phyloP scores from a whole-genome alignment of 352 stramenopile species.

The Thraustotheca clavata region DNA sequence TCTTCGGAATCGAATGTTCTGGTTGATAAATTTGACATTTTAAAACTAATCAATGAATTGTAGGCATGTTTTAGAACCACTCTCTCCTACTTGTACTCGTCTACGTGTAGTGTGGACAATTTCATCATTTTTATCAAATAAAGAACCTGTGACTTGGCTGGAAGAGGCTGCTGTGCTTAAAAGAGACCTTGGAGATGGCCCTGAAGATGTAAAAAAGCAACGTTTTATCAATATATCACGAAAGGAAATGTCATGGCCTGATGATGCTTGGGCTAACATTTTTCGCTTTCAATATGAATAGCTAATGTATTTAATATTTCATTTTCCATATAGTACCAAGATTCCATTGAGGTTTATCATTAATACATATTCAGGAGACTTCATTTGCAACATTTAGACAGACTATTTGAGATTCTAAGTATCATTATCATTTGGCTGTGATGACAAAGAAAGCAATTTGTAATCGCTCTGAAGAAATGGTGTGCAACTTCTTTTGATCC shows the following conservation, averaged over 20 bases:
- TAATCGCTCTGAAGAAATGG: too few species aligned
- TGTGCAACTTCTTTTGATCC: too few species aligned
- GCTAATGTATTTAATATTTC: too few species aligned
- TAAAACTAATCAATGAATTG: not conserved
- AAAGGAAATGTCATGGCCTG: not conserved
- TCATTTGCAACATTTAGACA: too few species aligned
- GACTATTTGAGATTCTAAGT: too few species aligned
- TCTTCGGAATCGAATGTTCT: constrained; percentile 4
- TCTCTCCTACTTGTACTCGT: not conserved
- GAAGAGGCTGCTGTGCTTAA: constrained; percentile 1
- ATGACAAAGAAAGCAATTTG: too few species aligned
- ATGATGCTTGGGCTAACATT: not conserved
- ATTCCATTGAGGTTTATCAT: too few species aligned
- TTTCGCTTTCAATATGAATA: not conserved
- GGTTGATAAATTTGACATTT: not conserved
- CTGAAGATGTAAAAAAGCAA: not conserved
- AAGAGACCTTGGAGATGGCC: not conserved
- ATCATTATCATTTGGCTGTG: too few species aligned
- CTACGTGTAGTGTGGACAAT: not conserved
- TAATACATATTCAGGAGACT: too few species aligned
- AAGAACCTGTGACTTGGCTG: not conserved
- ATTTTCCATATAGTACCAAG: too few species aligned
- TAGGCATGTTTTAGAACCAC: not conserved
- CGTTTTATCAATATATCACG: not conserved
- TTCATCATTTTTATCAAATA: not conserved